Base-by-base conservation (phyloP, 2,329 filamentous ascomycete species). In the Fusarium virguliforme region DNA sequence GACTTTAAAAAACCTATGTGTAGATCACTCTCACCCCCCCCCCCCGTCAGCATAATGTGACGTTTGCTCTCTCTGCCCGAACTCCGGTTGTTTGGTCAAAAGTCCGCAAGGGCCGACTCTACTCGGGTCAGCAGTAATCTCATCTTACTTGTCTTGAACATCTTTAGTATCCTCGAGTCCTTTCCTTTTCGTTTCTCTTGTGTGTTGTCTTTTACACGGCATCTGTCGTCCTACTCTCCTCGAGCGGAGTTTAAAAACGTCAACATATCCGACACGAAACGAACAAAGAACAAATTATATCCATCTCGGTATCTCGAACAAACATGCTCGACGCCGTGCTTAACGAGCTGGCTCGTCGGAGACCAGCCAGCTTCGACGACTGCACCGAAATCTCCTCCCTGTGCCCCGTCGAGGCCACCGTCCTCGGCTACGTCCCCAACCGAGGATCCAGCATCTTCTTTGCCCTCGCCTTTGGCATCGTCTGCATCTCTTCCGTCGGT, bases 361-460 rank as follows among this genome's bases (percentile, higher is more conserved):
- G 69, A 28, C 62, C 61, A 24, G 67, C 66, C 26, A 68, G 65
- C 38, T 79, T 74, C 72, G 67, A 76, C 62, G 67, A 72, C 12
- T 81, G 80, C 65, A 72, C 68, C 9, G 76, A 74, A 15, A 79
- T 88, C 66, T 81, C 81, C 8, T 63, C 74, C 3, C 62, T 72
- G 40, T 89, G 87, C 68, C 86, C 86, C n/a, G 86, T 89, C 70
- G 65, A 80, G 41, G 80, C 79, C 32, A 89, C 87, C 3, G 86
- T 87, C 12, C 79, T 87, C 35, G 87, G 87, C 53, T 90, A 90
- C 79, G 82, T 83, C 35, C 88, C 88, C 7, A 88, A 87, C 72
- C 75, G 84, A n/a, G 84, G 85, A 53, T 84, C 87, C 70, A 88
- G 89, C 76, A 81, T 84, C 71, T 86, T 90, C 74, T 87, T 88